Evolutionary conservation across 192 early-diverging fungal genomes (phyloP), one percentile per base, ranked within the genome.

Genomic region (Coemansia sp.): DNA sequence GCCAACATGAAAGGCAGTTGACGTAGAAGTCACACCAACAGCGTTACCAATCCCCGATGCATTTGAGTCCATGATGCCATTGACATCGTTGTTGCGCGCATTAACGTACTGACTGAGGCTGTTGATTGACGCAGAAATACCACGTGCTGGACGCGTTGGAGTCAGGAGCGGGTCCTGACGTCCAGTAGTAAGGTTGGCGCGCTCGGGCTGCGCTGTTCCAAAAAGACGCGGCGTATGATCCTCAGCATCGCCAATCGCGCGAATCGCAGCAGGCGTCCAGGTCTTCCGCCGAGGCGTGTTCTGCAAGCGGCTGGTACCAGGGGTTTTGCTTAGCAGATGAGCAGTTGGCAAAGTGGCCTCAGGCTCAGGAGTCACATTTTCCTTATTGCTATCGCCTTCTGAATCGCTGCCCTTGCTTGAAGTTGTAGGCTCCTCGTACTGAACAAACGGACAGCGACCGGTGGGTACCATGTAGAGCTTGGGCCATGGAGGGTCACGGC

Each of bases 391-490:
- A 4, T 71, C 69, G 22, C 17, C 55, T 13, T 79, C 76, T 2
- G 76, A 69, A 21, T 78, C 76, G 59, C 66, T 69, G 62, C 61
- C 56, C 62, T 78, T 78, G 69, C 69, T 78, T 21, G 76, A 78
- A 3, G 73, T 77, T 2, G 76, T 72, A 13, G 78, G 72, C 12
- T 80, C 78, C 37, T 80, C 72, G 62, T 80, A 75, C 69, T 71
- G 78, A 17, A 80, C 68, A 75, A 80, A 80, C 18, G 78, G 78
- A n/a, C 78, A 80, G 22, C 78, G 65, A 13, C 78, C 78, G 3
- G 64, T 61, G 11, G 78, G 78, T 10, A 80, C 78, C 71, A 80
- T 80, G 49, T 80, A 80, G 38, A 80, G 65, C 64, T 74, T 73
- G 57, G 78, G 78, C 78, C 78, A 80, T 52, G 78, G 71, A 22